phyloP scores from a whole-genome alignment of 345 rosid genomes.

The Iberis pinnata region DNA sequence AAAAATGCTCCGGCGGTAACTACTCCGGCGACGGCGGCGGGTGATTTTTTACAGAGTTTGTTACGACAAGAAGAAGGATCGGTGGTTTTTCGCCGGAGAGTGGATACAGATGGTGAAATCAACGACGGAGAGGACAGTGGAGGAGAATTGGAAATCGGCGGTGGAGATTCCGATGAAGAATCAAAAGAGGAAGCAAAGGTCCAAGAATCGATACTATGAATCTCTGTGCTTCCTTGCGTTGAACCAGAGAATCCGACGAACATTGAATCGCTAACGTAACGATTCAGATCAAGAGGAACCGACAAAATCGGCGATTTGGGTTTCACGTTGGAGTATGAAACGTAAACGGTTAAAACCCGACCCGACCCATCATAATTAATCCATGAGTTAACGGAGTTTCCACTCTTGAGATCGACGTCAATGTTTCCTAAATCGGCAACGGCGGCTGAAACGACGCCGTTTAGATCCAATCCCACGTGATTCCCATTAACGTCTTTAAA shows the following conservation, averaged over 20 bases:
- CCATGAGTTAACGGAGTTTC: constrained; percentile 82
- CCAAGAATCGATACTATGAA: constrained; percentile 94
- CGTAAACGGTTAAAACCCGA: constrained; percentile 41
- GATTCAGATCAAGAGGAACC: constrained; percentile 56
- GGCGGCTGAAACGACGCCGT: constrained; percentile 62
- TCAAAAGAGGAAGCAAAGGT: constrained; percentile 66
- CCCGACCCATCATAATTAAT: constrained; percentile 58
- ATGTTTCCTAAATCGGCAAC: constrained; percentile 57
- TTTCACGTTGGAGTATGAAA: constrained; percentile 82
- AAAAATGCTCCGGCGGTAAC: constrained; percentile 88
- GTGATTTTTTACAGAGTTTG: constrained; percentile 71
- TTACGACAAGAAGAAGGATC: constrained; percentile 61
- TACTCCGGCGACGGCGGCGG: constrained; percentile 95
- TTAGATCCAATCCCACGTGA: constrained; percentile 92
- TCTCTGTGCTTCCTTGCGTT: constrained; percentile 96
- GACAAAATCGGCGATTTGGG: constrained; percentile 65
- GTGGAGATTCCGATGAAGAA: constrained; percentile 41
- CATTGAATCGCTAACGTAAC: constrained; percentile 77
- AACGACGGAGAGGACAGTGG: constrained; percentile 46
- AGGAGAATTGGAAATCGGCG: constrained; percentile 61
- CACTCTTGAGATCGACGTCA: constrained; percentile 82
- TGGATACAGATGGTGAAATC: constrained; percentile 38
- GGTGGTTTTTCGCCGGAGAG: constrained; percentile 34
- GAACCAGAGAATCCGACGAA: constrained; percentile 98
- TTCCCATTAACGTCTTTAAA: constrained; percentile 85